Evolutionary conservation across 345 rosid genomes (phyloP).

Genomic region (Bretschneidera sinensis): DNA sequence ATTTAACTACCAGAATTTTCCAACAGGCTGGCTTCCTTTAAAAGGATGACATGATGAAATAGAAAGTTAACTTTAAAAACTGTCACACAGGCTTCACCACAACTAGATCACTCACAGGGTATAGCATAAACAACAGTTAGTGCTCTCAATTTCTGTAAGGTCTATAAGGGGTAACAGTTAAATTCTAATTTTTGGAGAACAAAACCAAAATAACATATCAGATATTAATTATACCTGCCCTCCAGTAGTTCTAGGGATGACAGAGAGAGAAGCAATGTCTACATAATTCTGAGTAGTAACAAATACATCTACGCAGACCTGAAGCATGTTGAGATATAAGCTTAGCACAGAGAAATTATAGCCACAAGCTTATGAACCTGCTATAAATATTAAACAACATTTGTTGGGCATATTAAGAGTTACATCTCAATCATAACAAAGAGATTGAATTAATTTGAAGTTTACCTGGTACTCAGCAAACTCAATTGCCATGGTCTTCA

Average conservation of each 20-base stretch:
- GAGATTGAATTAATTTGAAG: slow-evolving; percentile 19
- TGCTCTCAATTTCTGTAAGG: too few relatives aligned
- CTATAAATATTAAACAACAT: slow-evolving; percentile 11
- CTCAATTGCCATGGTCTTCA: slow-evolving; percentile 95
- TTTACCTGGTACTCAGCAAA: slow-evolving; percentile 99
- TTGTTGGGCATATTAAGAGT: not conserved
- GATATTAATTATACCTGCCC: slow-evolving; percentile 63
- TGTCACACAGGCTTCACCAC: too few relatives aligned
- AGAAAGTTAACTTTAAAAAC: too few relatives aligned
- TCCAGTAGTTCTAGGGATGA: slow-evolving; percentile 89
- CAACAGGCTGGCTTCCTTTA: too few relatives aligned
- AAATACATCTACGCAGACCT: slow-evolving; percentile 97
- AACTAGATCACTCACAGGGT: too few relatives aligned
- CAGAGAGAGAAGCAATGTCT: slow-evolving; percentile 87
- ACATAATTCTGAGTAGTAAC: slow-evolving; percentile 83
- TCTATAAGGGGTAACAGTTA: too few relatives aligned
- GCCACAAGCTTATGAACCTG: too few relatives aligned
- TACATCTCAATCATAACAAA: not conserved
- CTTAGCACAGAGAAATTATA: slow-evolving; percentile 13
- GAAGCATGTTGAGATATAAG: slow-evolving; percentile 22
- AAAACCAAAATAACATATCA: not conserved
- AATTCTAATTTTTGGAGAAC: not conserved
- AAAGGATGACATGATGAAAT: too few relatives aligned
- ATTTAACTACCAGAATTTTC: too few relatives aligned
- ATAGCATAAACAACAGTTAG: too few relatives aligned